Percentiles rank a stretch among this genome's conserved stretches.
Evolutionary conservation across 2,329 filamentous ascomycete species (phyloP).

Genomic region (Pseudogymnoascus sp.): DNA sequence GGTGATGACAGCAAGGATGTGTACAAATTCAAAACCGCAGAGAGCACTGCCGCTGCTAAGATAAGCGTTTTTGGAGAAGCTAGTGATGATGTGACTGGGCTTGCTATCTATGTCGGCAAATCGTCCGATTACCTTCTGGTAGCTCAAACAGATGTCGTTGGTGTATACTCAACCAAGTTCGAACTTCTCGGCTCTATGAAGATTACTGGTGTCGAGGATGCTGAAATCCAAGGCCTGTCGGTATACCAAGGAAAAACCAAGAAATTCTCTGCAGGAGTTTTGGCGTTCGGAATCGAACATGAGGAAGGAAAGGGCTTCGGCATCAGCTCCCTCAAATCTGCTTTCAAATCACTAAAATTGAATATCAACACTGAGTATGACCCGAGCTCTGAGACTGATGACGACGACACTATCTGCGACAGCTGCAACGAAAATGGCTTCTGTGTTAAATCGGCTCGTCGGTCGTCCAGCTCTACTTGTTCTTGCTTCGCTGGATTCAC

Average conservation of each 20-base stretch:
- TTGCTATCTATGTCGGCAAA: slow-evolving; percentile 34
- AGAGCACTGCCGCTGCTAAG: slow-evolving; percentile 32
- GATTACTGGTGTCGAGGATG: slow-evolving; percentile 21
- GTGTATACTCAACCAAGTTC: slow-evolving; percentile 33
- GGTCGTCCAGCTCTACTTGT: slow-evolving; percentile 29
- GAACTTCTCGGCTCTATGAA: slow-evolving; percentile 31
- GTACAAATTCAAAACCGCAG: slow-evolving; percentile 33
- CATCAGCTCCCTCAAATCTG: slow-evolving; percentile 31
- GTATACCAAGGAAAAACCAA: neutral
- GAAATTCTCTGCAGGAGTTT: slow-evolving; percentile 24
- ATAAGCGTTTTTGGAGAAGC: slow-evolving; percentile 32
- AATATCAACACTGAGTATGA: slow-evolving; percentile 33
- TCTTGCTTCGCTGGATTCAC: slow-evolving; percentile 38
- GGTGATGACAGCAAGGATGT: slow-evolving; percentile 32
- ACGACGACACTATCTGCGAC: neutral
- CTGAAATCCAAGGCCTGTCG: neutral
- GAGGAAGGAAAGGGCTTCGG: slow-evolving; percentile 34
- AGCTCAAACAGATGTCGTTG: slow-evolving; percentile 32
- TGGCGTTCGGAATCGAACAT: slow-evolving; percentile 36
- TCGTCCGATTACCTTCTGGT: slow-evolving; percentile 35
- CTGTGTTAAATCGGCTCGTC: neutral
- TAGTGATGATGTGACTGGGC: slow-evolving; percentile 33
- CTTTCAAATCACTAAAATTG: slow-evolving; percentile 30
- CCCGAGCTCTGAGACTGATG: slow-evolving; percentile 15
- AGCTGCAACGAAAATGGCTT: neutral